phyloP scores from a whole-genome alignment of 1,284 basidiomycete species.

The Heimioporus retisporus region DNA sequence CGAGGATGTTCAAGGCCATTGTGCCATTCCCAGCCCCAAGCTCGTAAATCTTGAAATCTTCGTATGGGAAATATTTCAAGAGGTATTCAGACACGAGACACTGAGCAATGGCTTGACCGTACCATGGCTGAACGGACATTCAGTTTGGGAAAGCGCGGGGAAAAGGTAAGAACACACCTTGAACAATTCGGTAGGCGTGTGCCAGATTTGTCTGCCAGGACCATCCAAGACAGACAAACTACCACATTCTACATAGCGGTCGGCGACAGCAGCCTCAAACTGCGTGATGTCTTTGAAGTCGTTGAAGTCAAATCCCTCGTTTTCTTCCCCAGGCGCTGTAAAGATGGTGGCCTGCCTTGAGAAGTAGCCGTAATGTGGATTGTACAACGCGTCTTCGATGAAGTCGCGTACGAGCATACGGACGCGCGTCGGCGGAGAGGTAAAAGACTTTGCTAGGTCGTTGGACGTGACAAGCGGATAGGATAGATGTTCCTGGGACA shows the following conservation, averaged over 20 bases:
- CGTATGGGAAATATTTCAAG: conserved; percentile 94
- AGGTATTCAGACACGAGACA: conserved; percentile 94
- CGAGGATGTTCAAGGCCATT: conserved; percentile 89
- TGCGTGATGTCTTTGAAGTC: conserved; percentile 75
- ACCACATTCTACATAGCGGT: conserved; percentile 79
- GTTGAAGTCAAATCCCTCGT: conserved; percentile 73
- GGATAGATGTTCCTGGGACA: conserved; percentile 58
- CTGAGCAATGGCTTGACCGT: conserved; percentile 90
- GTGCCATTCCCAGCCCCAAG: conserved; percentile 99
- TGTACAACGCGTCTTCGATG: conserved; percentile 97
- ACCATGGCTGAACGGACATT: conserved; percentile 79
- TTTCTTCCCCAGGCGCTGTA: conserved; percentile 66
- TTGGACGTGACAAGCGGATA: conserved; percentile 83
- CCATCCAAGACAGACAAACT: conserved; percentile 67
- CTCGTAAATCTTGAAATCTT: conserved; percentile 97
- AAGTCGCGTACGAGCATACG: conserved; percentile 98
- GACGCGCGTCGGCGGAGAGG: conserved; percentile 81
- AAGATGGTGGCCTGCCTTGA: conserved; percentile 93
- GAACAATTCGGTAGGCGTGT: conserved; percentile 98
- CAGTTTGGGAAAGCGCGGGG: conserved; percentile 17
- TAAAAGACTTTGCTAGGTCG: conserved; percentile 60
- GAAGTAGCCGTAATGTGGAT: conserved; percentile 98
- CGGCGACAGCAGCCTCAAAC: conserved; percentile 86
- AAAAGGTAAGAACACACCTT: conserved; percentile 69
- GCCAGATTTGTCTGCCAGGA: conserved; percentile 95